Evolutionary conservation across 441 rosid genomes (phyloP).

Genomic region (Kokia cookei): DNA sequence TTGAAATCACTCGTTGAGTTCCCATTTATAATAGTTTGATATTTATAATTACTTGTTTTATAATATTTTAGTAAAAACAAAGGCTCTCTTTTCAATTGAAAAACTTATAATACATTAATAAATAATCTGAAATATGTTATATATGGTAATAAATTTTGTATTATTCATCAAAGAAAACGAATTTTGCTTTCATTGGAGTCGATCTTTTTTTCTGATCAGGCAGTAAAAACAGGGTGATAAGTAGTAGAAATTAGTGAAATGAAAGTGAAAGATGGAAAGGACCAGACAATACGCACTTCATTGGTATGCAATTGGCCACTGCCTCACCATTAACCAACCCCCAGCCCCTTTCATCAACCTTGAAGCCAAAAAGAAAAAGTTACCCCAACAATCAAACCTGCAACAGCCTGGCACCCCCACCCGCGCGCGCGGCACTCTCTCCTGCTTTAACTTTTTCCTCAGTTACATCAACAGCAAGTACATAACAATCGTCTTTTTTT

Average conservation of each 20-base stretch:
- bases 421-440: conserved; percentile 46
- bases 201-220: background rate
- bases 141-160: no score
- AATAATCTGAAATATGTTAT: no score
- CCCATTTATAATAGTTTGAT: no score
- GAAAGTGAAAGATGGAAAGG: background rate
- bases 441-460: conserved; percentile 11
- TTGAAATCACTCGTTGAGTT: no score
- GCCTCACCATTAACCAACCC: background rate
- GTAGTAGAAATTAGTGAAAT: background rate
- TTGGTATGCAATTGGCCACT: background rate
- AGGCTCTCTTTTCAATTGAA: no score
- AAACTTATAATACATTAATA: no score
- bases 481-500: background rate
- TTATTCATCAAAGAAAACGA: background rate
- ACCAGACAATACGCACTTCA: background rate
- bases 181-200: background rate
- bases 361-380: background rate
- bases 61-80: no score
- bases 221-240: background rate
- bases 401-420: conserved; percentile 11
- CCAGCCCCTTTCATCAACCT: background rate
- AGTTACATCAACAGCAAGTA: conserved; percentile 2
- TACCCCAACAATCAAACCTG: background rate
- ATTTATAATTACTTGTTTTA: no score